Evolutionary conservation across 1,284 basidiomycete species (phyloP), one percentile per base, ranked within the genome.

Genomic region (Salmacisia buchloeana): DNA sequence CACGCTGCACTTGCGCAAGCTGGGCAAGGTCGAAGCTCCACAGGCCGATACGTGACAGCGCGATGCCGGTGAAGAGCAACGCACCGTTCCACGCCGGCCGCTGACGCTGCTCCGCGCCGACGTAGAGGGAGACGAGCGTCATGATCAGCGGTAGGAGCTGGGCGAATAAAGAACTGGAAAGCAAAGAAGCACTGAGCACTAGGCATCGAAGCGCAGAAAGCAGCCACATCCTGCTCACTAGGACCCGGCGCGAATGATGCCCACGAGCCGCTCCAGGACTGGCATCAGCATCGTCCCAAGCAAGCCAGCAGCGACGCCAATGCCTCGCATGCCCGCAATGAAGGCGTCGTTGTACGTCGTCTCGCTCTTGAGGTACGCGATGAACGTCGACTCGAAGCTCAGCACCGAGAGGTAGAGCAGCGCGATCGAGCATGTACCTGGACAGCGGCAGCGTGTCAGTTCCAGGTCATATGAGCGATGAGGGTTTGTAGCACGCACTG

Each of bases 21-120:
- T 85, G 84, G 27, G 81, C 81, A 9, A 85, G 80, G 65, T 85
- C 84, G 67, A 85, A 85, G 0, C 82, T 80, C 84, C 84, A 85
- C 0, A 85, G 76, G 0, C 84, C 84, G 33, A 85, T 81, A 6
- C 84, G 77, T 0, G 82, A 83, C 1, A 83, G 68, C 13, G 84
- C 83, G 79, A 85, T 82, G 2, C 84, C 83, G 79, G 66, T 58
- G 58, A 68, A 68, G 15, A 75, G 64, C 33, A 74, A 18, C 0
- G 62, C 69, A 0, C 69, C 69, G 41, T 73, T 75, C 72, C 69
- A 75, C 31, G 61, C 61, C 0, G 70, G 71, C 0, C 71, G 67
- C 7, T 54, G 52, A 34, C 63, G 67, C 57, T 62, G 39, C 2
- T 60, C 64, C 12, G 67, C 38, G 10, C 71, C 71, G 33, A 68